These are phyloP conservation scores for Erucastrum elatum DNA, from an alignment of 345 rosid genomes.

Conservation along the genomic window DNA sequence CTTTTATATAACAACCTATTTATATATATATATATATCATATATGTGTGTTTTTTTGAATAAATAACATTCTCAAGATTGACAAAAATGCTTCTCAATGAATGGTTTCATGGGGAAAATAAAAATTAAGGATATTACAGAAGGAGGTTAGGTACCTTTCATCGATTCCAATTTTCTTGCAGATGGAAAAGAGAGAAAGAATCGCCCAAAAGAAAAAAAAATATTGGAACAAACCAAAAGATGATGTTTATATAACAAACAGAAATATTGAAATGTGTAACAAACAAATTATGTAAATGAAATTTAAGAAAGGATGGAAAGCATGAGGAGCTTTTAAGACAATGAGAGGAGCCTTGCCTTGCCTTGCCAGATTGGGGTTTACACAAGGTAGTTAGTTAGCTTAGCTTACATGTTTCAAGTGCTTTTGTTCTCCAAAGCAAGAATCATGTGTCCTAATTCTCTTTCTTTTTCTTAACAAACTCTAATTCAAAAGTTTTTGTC, in stretches of 20 bases:
- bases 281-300: neutral
- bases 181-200: neutral
- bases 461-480: neutral
- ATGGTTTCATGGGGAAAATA: neutral
- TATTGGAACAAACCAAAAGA: conserved; percentile 18
- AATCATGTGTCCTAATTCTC: conserved; percentile 37
- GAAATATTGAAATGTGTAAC: conserved; percentile 13
- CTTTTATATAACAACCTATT: neutral
- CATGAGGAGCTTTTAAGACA: conserved; percentile 32
- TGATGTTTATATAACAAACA: conserved; percentile 28
- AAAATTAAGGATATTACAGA: neutral
- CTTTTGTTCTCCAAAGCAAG: conserved; percentile 31
- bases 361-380: conserved; percentile 34
- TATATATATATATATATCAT: no score
- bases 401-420: conserved; percentile 35
- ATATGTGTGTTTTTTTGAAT: neutral
- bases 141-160: conserved; percentile 35
- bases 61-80: conserved; percentile 4
- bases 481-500: neutral
- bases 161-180: conserved; percentile 24
- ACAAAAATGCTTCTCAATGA: neutral
- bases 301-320: conserved; percentile 26
- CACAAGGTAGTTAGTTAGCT: conserved; percentile 37
- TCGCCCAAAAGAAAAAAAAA: conserved; percentile 9
- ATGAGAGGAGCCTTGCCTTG: conserved; percentile 39